A percentile compares a stretch with the other conserved stretches of the same genome.
Conservation (phyloP, 2,329 filamentous ascomycete genomes). For the Colletotrichum scovillei region DNA sequence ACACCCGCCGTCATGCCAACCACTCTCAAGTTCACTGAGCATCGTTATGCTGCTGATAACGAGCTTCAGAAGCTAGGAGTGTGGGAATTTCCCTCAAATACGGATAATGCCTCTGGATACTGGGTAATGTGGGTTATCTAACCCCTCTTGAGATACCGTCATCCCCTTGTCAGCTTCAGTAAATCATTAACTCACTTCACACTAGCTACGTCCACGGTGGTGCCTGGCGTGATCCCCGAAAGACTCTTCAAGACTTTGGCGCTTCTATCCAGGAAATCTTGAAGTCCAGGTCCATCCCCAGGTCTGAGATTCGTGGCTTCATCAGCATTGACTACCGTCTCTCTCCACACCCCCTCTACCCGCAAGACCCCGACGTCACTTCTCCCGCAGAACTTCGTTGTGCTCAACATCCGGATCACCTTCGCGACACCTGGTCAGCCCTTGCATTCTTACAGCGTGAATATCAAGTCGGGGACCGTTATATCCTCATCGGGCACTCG, state of each 20-base stretch:
- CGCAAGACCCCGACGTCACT: slow-evolving; percentile 44
- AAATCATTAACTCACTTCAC: not conserved
- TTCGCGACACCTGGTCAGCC: slow-evolving; percentile 66
- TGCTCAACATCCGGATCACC: slow-evolving; percentile 69
- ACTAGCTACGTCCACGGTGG: slow-evolving; percentile 69
- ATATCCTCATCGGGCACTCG: slow-evolving; percentile 71
- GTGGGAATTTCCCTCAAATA: slow-evolving; percentile 49
- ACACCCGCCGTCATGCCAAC: slow-evolving; percentile 15
- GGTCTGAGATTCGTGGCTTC: slow-evolving; percentile 65
- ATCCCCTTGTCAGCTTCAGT: not conserved
- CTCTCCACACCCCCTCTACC: slow-evolving; percentile 60
- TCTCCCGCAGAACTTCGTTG: slow-evolving; percentile 47
- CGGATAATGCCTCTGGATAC: slow-evolving; percentile 38
- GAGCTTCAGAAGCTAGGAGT: slow-evolving; percentile 58
- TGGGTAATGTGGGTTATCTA: slow-evolving; percentile 50
- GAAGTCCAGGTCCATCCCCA: slow-evolving; percentile 39
- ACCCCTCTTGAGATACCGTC: not conserved
- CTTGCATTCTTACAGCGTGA: slow-evolving; percentile 59
- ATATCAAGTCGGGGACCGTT: slow-evolving; percentile 58
- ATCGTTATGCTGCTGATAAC: slow-evolving; percentile 51
- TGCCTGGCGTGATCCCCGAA: slow-evolving; percentile 70
- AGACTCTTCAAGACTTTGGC: slow-evolving; percentile 57
- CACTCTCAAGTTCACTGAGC: slow-evolving; percentile 46
- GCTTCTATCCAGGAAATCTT: slow-evolving; percentile 57
- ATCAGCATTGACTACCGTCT: slow-evolving; percentile 74